phyloP scores from a whole-genome alignment of 2,329 filamentous ascomycete genomes.

The Phaeosphaeria sp. region DNA sequence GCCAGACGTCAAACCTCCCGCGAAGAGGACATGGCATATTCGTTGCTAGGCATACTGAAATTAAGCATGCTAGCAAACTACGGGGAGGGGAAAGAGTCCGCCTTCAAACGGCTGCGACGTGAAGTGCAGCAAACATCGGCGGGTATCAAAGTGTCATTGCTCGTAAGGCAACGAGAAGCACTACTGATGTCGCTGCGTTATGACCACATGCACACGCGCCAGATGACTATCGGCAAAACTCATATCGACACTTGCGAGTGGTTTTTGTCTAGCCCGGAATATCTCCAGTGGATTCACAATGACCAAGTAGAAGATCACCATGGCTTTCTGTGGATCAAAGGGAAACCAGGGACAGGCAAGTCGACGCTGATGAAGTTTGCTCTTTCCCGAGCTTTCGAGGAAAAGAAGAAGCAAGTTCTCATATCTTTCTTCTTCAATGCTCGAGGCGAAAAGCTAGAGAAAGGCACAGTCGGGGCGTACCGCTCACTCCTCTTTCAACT shows the following conservation, averaged over 20 bases:
- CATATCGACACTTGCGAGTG: constrained; percentile 54
- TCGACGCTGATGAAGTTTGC: constrained; percentile 52
- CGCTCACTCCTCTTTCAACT: constrained; percentile 35
- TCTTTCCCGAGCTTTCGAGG: constrained; percentile 8
- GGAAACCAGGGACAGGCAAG: constrained; percentile 48
- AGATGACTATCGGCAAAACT: constrained; percentile 48
- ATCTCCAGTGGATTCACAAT: background rate
- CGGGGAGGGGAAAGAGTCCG: constrained; percentile 1
- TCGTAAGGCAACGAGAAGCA: background rate
- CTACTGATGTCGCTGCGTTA: constrained; percentile 49
- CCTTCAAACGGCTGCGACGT: background rate
- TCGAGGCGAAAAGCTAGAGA: constrained; percentile 26
- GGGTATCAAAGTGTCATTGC: background rate
- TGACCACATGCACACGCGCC: constrained; percentile 48
- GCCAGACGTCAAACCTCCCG: background rate
- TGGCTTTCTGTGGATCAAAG: constrained; percentile 58
- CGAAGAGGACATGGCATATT: constrained; percentile 7
- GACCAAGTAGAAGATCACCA: constrained; percentile 15
- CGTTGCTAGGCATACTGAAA: background rate
- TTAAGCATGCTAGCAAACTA: background rate
- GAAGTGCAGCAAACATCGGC: background rate
- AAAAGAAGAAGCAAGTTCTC: constrained; percentile 8
- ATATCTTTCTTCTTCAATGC: constrained; percentile 39
- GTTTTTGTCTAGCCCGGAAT: constrained; percentile 49
- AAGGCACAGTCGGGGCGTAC: constrained; percentile 29